Evolutionary conservation across 2,329 filamentous ascomycete genomes (phyloP).

Genomic region (Nigrospora sphaerica): DNA sequence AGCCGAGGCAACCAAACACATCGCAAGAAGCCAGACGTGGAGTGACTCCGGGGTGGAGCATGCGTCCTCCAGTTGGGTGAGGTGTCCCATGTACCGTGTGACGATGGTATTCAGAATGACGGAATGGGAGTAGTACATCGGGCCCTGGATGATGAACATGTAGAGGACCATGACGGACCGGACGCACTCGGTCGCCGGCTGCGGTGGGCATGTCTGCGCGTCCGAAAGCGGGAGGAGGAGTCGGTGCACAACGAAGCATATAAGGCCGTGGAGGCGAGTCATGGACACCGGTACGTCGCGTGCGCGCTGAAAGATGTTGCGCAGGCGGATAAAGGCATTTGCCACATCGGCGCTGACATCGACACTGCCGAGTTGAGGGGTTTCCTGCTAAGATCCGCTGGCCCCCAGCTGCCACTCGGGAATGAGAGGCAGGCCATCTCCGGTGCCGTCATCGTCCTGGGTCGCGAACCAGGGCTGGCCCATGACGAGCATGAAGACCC

Average conservation of each 20-base stretch:
- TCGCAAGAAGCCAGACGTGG: slow-evolving; percentile 32
- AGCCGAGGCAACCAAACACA: slow-evolving; percentile 30
- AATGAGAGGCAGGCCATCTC: slow-evolving; percentile 41
- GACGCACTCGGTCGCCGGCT: slow-evolving; percentile 30
- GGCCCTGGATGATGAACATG: slow-evolving; percentile 46
- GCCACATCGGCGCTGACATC: no score
- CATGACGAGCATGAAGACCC: slow-evolving; percentile 50
- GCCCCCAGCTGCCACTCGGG: slow-evolving; percentile 37
- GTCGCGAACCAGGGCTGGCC: slow-evolving; percentile 44
- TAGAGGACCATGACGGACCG: slow-evolving; percentile 40
- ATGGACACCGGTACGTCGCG: slow-evolving; percentile 20
- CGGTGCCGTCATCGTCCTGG: slow-evolving; percentile 40
- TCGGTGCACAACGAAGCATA: slow-evolving; percentile 45
- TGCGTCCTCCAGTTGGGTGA: slow-evolving; percentile 14
- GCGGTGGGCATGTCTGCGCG: not conserved
- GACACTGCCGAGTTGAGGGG: no score
- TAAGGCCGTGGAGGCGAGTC: slow-evolving; percentile 45
- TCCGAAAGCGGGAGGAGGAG: slow-evolving; percentile 25
- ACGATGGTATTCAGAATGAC: slow-evolving; percentile 29
- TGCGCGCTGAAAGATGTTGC: slow-evolving; percentile 30
- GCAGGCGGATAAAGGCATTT: slow-evolving; percentile 34
- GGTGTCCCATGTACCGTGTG: slow-evolving; percentile 19
- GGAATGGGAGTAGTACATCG: slow-evolving; percentile 48
- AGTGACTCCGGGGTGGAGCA: slow-evolving; percentile 14
- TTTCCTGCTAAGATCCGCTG: slow-evolving; percentile 11